These are phyloP conservation scores for Neopestalotiopsis sp. DNA, from an alignment of 2,329 filamentous ascomycete species.

Conservation along the genomic window DNA sequence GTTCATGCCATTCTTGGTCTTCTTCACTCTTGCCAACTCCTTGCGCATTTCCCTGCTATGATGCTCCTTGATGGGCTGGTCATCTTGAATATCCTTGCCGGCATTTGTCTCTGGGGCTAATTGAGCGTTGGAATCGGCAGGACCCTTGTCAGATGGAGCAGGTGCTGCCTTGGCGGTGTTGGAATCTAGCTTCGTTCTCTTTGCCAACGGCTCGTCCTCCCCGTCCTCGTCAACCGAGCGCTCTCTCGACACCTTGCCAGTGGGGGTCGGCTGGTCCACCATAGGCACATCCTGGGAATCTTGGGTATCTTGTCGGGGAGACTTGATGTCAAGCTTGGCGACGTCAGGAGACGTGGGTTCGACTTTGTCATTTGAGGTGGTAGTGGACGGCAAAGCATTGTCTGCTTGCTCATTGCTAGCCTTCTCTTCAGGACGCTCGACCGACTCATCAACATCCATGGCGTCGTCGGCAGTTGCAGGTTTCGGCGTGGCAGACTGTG, in stretches of 20 bases:
- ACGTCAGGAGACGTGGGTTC: constrained; percentile 33
- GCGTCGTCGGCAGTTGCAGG: constrained; percentile 23
- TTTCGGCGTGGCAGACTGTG: constrained; percentile 2
- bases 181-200: constrained; percentile 79
- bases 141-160: constrained; percentile 38
- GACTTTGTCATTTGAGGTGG: constrained; percentile 27
- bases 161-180: constrained; percentile 46
- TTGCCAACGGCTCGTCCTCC: constrained; percentile 70
- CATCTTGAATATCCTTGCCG: constrained; percentile 41
- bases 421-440: constrained; percentile 25
- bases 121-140: constrained; percentile 32
- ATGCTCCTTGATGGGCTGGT: constrained; percentile 49
- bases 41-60: constrained; percentile 49
- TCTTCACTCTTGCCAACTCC: constrained; percentile 77
- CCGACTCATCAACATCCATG: constrained; percentile 36
- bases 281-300: constrained; percentile 29
- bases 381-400: constrained; percentile 29
- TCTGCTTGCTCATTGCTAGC: constrained; percentile 28
- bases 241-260: constrained; percentile 69
- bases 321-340: constrained; percentile 37
- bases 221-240: constrained; percentile 73
- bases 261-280: constrained; percentile 30
- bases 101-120: constrained; percentile 28
- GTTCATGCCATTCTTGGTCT: constrained; percentile 78
- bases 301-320: constrained; percentile 23